A percentile compares a stretch with the other conserved stretches of the same genome.
These are phyloP conservation scores for Verbena officinalis DNA, from an alignment of 257 asterid genomes.

Conservation along the genomic window DNA sequence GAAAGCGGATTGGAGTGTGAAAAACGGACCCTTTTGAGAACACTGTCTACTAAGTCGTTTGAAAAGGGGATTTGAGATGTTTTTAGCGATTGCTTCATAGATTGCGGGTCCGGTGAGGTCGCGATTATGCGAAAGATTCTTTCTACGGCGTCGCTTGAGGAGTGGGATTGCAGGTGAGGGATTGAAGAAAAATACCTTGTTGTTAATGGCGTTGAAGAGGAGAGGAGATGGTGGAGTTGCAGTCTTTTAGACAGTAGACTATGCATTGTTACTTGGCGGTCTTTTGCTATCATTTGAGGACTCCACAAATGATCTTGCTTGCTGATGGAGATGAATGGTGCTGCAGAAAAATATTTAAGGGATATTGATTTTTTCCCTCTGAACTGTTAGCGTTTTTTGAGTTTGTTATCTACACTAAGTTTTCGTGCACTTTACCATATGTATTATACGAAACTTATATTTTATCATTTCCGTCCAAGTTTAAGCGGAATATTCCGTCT, in stretches of 20 bases:
- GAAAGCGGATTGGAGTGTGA: conserved; percentile 79
- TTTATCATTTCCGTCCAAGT: too few relatives aligned
- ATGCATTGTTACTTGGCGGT: conserved; percentile 25
- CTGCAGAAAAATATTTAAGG: too few relatives aligned
- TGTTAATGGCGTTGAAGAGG: conserved; percentile 27
- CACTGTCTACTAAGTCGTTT: conserved; percentile 64
- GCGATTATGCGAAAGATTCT: conserved; percentile 56
- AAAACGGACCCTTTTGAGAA: conserved; percentile 81
- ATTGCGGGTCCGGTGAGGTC: conserved; percentile 51
- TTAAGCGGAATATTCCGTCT: too few relatives aligned
- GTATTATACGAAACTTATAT: too few relatives aligned
- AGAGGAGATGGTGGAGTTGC: conserved; percentile 19
- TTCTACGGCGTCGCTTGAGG: conserved; percentile 49
- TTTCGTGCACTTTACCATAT: too few relatives aligned
- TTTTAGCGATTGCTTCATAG: conserved; percentile 53
- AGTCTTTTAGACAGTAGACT: conserved; percentile 14
- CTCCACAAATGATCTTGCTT: too few relatives aligned
- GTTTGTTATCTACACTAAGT: too few relatives aligned
- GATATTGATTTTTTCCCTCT: too few relatives aligned
- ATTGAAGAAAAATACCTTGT: conserved; percentile 34
- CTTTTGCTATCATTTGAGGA: background rate
- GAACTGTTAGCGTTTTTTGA: too few relatives aligned
- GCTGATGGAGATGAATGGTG: too few relatives aligned
- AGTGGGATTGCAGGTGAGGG: conserved; percentile 29
- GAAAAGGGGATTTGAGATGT: conserved; percentile 56